These are phyloP conservation scores for Trichoderma afroharzianum DNA, from an alignment of 2,329 filamentous ascomycete species.

Conservation along the genomic window DNA sequence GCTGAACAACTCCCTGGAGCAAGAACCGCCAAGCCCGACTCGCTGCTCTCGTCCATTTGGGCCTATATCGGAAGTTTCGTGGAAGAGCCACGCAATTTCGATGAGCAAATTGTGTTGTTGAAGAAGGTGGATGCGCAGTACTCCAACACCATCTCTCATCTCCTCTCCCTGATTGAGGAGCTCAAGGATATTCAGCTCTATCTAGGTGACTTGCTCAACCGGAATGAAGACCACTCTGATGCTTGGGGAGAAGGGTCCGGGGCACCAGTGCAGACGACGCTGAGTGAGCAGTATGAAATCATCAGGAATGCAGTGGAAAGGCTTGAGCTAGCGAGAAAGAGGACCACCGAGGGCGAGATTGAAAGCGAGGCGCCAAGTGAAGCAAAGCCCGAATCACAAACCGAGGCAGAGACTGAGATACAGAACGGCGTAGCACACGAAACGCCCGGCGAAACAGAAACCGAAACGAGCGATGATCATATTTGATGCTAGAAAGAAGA, in stretches of 20 bases:
- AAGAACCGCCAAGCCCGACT: conserved; percentile 56
- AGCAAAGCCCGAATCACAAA: not conserved
- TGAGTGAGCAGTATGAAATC: conserved; percentile 10
- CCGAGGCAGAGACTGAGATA: not conserved
- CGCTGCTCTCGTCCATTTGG: conserved; percentile 69
- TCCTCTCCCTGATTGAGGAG: conserved; percentile 67
- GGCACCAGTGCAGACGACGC: not conserved
- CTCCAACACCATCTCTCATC: conserved; percentile 61
- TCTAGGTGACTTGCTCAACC: conserved; percentile 67
- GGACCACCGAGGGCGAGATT: not conserved
- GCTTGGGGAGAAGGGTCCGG: conserved; percentile 1
- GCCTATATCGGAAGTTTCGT: conserved; percentile 69
- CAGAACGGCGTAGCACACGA: not conserved
- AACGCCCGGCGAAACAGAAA: not conserved
- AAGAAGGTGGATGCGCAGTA: conserved; percentile 64
- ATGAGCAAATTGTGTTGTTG: conserved; percentile 62
- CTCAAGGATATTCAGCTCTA: conserved; percentile 69
- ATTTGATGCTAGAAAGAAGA: not conserved
- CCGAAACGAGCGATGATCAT: not conserved
- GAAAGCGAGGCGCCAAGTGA: not conserved
- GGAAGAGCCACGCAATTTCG: conserved; percentile 55
- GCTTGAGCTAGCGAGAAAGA: conserved; percentile 8
- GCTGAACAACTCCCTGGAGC: conserved; percentile 60
- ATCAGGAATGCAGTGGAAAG: not conserved
- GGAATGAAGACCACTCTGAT: conserved; percentile 57